Evolutionary conservation across 768 basidiomycete genomes (phyloP), one percentile per base, ranked within the genome.

Genomic region (Mycena vulgaris): DNA sequence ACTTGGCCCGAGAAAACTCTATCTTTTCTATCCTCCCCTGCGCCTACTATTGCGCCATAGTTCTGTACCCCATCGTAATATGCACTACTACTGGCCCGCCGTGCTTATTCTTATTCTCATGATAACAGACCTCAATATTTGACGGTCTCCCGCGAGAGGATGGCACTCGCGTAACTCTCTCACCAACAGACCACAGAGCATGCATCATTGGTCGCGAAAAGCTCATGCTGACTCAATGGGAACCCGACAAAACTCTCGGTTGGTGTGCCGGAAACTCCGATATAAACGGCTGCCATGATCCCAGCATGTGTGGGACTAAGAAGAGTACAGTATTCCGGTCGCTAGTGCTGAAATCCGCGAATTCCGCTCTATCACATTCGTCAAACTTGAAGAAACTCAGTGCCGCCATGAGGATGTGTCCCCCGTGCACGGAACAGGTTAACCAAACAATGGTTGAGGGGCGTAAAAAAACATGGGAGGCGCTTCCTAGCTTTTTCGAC

Each of bases 381-480:
- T n/a, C n/a, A n/a, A n/a, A n/a, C n/a, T n/a, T n/a, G n/a, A n/a
- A n/a, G n/a, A n/a, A n/a, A n/a, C n/a, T n/a, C n/a, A n/a, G n/a
- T n/a, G n/a, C n/a, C n/a, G n/a, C n/a, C n/a, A n/a, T n/a, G n/a
- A n/a, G n/a, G n/a, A n/a, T n/a, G n/a, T n/a, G n/a, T n/a, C n/a
- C n/a, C n/a, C n/a, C n/a, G n/a, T n/a, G n/a, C n/a, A n/a, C n/a
- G n/a, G n/a, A n/a, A n/a, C n/a, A n/a, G n/a, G n/a, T n/a, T n/a
- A n/a, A n/a, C n/a, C n/a, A n/a, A n/a, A n/a, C n/a, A n/a, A 21
- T 27, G 23, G 10, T 8, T 21, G 48, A 5, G 48, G 27, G 48
- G 2, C 17, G 48, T n/a, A 71, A 76, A 51, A 48, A 51, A 45
- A 33, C 14, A 31, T 49, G 48, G 48, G 10, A 27, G 25, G 25